Percentiles rank a stretch among this genome's conserved stretches.
These are phyloP conservation scores for Phanerochaete carnosa DNA, from an alignment of 768 basidiomycete species.

Conservation along the genomic window DNA sequence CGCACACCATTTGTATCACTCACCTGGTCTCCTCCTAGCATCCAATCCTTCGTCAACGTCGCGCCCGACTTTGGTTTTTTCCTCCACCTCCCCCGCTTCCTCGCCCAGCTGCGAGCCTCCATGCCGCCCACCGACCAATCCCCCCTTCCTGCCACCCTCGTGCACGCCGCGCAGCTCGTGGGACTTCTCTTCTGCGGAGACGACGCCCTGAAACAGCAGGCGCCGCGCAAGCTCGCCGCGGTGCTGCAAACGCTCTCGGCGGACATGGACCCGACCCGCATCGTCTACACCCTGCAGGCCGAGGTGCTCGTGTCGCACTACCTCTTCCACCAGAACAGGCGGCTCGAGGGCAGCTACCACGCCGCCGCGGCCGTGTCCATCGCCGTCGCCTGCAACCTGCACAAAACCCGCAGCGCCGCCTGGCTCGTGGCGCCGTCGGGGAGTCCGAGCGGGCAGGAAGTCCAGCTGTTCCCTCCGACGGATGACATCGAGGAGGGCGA, in stretches of 20 bases:
- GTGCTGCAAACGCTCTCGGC: constrained; percentile 48
- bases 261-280: constrained; percentile 31
- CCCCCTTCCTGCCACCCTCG: constrained; percentile 36
- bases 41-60: constrained; percentile 45
- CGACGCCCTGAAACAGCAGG: constrained; percentile 24
- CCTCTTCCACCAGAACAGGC: constrained; percentile 56
- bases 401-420: constrained; percentile 24
- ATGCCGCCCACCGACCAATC: constrained; percentile 27
- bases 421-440: constrained; percentile 21
- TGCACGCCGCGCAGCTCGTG: constrained; percentile 37
- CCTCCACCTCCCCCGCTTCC: constrained; percentile 48
- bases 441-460: constrained; percentile 11
- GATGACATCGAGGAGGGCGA: constrained; percentile 61
- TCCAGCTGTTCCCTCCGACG: constrained; percentile 23
- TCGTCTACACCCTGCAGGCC: constrained; percentile 30
- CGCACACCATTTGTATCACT: background rate
- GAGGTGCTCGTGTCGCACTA: constrained; percentile 64
- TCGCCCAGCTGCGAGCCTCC: constrained; percentile 28
- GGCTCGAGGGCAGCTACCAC: constrained; percentile 56
- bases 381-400: constrained; percentile 24
- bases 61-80: constrained; percentile 64
- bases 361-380: constrained; percentile 41
- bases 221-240: constrained; percentile 43
- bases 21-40: background rate
- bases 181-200: constrained; percentile 25